A percentile compares a stretch with the other conserved stretches of the same genome.
Evolutionary conservation across 164 flowering plant genomes (phyloP).

Genomic region (Umbilicus rupestris): DNA sequence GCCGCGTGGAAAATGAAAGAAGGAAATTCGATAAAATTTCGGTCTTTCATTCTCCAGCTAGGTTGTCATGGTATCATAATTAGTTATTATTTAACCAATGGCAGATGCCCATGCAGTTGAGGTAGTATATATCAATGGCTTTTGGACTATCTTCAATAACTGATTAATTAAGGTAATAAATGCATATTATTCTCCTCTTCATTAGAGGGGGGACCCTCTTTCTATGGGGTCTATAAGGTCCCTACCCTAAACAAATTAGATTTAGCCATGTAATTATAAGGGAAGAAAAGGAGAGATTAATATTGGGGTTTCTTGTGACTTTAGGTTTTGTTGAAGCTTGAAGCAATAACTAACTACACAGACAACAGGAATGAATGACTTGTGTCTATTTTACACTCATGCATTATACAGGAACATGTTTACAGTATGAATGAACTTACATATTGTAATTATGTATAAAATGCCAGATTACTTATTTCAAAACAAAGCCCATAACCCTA

Average conservation of each 20-base stretch:
- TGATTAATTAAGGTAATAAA: neutral
- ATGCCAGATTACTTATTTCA: neutral
- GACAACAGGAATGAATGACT: constrained; percentile 13
- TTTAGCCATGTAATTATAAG: neutral
- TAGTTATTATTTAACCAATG: neutral
- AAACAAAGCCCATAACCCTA: neutral
- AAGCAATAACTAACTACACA: constrained; percentile 26
- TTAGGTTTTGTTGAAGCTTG: constrained; percentile 33
- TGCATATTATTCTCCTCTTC: neutral
- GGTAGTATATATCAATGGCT: neutral
- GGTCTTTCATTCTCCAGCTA: neutral
- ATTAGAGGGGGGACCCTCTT: neutral
- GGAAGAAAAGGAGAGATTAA: neutral
- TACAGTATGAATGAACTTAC: constrained; percentile 5
- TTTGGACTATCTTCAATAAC: neutral
- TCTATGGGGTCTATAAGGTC: neutral
- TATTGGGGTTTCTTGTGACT: constrained; percentile 29
- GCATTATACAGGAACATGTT: constrained; percentile 1
- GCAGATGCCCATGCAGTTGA: neutral
- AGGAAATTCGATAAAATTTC: neutral
- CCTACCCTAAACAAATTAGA: neutral
- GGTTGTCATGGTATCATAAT: neutral
- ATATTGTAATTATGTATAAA: neutral
- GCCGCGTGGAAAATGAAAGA: constrained; percentile 3
- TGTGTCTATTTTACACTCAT: constrained; percentile 11